Percentiles rank a stretch among this genome's conserved stretches.
phyloP scores from a whole-genome alignment of 768 basidiomycete species.

The Pleurotus ostreatus region DNA sequence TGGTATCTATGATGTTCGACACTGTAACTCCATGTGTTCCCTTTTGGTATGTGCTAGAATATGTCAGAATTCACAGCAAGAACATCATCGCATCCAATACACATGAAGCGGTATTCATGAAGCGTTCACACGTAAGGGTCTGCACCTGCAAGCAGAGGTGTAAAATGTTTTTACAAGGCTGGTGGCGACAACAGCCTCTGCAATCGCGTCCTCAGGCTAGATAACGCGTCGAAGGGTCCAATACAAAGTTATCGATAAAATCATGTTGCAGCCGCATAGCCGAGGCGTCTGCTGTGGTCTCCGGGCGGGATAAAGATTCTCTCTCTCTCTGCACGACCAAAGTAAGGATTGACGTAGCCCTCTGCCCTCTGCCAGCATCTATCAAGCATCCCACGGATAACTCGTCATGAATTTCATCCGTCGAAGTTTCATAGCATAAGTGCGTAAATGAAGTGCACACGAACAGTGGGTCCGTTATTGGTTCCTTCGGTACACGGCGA shows the following conservation, averaged over 20 bases:
- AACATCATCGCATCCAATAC: no score
- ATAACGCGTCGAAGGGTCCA: no score
- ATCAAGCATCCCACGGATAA: not conserved
- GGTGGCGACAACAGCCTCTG: not conserved
- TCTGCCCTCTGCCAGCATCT: constrained; percentile 3
- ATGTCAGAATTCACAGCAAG: no score
- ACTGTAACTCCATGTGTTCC: no score
- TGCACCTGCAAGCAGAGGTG: not conserved
- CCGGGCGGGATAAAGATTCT: not conserved
- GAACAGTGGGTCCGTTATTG: not conserved
- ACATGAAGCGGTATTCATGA: not conserved
- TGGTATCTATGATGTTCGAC: no score
- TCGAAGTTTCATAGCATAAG: not conserved
- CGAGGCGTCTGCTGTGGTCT: no score
- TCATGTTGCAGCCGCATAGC: no score
- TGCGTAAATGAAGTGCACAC: not conserved
- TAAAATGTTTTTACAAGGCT: constrained; percentile 5
- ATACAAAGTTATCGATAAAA: no score
- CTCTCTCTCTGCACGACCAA: not conserved
- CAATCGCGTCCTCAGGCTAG: not conserved
- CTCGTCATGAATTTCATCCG: not conserved
- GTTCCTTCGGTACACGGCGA: constrained; percentile 1
- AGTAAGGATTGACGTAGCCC: not conserved
- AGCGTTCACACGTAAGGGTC: constrained; percentile 3
- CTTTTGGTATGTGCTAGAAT: no score